Evolutionary conservation across 441 rosid species (phyloP).

Genomic region (Kokia cookei): DNA sequence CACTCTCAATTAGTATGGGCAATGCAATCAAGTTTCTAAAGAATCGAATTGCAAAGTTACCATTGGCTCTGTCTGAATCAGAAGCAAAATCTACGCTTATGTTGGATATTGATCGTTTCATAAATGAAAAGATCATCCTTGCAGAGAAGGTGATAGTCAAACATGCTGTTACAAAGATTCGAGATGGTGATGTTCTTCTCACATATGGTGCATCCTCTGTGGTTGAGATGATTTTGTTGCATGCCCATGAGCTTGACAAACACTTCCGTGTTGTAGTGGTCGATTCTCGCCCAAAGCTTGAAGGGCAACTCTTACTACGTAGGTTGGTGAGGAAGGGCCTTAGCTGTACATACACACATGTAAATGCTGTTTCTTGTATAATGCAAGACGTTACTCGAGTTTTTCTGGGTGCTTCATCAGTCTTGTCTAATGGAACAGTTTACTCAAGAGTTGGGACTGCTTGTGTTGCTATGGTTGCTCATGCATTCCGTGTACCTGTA

Average conservation of each 20-base stretch:
- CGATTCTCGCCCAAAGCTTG: slow-evolving; percentile 89
- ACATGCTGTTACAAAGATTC: slow-evolving; percentile 80
- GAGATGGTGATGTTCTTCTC: slow-evolving; percentile 88
- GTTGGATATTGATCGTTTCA: slow-evolving; percentile 74
- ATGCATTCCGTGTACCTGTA: slow-evolving; percentile 74
- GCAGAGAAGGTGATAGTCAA: slow-evolving; percentile 76
- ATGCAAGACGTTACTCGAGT: slow-evolving; percentile 94
- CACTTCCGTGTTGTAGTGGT: slow-evolving; percentile 82
- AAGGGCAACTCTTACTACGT: slow-evolving; percentile 81
- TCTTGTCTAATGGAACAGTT: slow-evolving; percentile 88
- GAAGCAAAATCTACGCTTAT: slow-evolving; percentile 73
- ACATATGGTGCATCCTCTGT: slow-evolving; percentile 82
- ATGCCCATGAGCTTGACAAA: slow-evolving; percentile 76
- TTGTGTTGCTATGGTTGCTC: slow-evolving; percentile 94
- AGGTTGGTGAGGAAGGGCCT: slow-evolving; percentile 82
- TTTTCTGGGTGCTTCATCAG: slow-evolving; percentile 87
- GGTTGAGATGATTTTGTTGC: slow-evolving; percentile 80
- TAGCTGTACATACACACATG: slow-evolving; percentile 76
- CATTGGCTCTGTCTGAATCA: slow-evolving; percentile 58
- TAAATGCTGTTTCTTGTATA: slow-evolving; percentile 85
- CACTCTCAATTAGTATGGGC: slow-evolving; percentile 95
- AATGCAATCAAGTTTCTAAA: slow-evolving; percentile 79
- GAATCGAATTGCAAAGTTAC: slow-evolving; percentile 68
- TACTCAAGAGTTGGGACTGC: slow-evolving; percentile 98
- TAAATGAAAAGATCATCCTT: slow-evolving; percentile 70